phyloP scores from a whole-genome alignment of 345 rosid genomes.

The Eucalyptus victrix region DNA sequence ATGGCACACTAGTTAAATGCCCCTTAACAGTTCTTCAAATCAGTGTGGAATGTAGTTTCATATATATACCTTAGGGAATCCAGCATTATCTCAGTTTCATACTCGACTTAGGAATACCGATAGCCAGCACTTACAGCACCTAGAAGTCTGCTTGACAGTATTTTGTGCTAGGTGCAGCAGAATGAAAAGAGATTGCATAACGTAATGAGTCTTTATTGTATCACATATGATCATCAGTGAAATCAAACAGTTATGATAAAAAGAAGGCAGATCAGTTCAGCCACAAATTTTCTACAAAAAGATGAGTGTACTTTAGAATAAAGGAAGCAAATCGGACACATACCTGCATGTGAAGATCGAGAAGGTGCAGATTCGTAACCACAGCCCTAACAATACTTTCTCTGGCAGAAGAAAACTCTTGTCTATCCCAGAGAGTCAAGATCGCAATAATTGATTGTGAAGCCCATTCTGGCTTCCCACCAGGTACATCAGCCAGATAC shows the following conservation, averaged over 20 bases:
- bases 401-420: constrained; percentile 96
- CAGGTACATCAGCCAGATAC: constrained; percentile 93
- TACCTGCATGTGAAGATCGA: constrained; percentile 98
- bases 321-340: not conserved
- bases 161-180: not conserved
- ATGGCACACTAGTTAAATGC: not conserved
- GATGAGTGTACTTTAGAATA: not conserved
- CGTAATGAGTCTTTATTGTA: not conserved
- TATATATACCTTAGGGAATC: not conserved
- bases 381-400: constrained; percentile 97
- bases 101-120: not conserved
- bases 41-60: not conserved
- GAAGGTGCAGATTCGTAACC: constrained; percentile 84
- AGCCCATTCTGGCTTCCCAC: constrained; percentile 99
- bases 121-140: not conserved
- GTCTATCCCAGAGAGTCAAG: constrained; percentile 97
- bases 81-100: not conserved
- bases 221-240: not conserved
- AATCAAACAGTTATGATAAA: not conserved
- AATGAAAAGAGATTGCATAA: not conserved
- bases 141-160: not conserved
- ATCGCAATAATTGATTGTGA: constrained; percentile 87
- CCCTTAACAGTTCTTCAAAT: not conserved
- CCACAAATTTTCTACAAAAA: not conserved
- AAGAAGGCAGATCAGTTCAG: not conserved